Evolutionary conservation across 257 asterid genomes (phyloP), one percentile per base, ranked within the genome.

Genomic region (Mentha longifolia): DNA sequence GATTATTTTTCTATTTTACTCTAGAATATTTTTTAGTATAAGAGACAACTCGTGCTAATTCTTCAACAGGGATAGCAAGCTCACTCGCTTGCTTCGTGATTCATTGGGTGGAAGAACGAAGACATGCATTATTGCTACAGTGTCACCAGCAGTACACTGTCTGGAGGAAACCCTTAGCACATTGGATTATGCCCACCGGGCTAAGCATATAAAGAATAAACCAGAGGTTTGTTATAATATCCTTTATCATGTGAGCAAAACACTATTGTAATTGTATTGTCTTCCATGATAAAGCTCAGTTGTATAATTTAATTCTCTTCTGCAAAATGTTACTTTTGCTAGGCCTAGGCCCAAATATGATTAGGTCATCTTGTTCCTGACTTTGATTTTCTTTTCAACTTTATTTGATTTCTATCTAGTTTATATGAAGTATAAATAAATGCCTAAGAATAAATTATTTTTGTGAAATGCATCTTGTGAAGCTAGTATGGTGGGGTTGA

Each of bases 101-200:
- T 92, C 98, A 42, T 72, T 92, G 85, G 98, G 97, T 17, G 97
- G 97, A 74, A 80, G 96, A 80, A 92, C 98, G 54, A 92, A 92
- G 77, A 92, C 97, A 6, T 90, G 97, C 62, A 90, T 92, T 16
- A 92, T 92, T 69, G 97, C 98, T 70, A 92, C 98, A 3, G 92
- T 92, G 16, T 89, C 98, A 79, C 97, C 97, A 19, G 96, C 98
- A 50, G 95, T 92, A 74, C 97, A 89, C 79, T 88, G 97, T 78
- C 87, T 92, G 49, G 98, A 92, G 86, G 98, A 92, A 79, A 92
- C 97, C 61, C 82, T 92, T 56, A 92, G 98, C 84, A 92, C 98
- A 5, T 68, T 92, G 67, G 98, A 92, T 80, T 92, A 92, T 74
- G 98, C 98, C 3, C 95, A 89, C 81, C 76, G 97, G 84, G 98